Evolutionary conservation across 2,329 filamentous ascomycete genomes (phyloP), one percentile per base, ranked within the genome.

Genomic region (Sarocladium kiliense): DNA sequence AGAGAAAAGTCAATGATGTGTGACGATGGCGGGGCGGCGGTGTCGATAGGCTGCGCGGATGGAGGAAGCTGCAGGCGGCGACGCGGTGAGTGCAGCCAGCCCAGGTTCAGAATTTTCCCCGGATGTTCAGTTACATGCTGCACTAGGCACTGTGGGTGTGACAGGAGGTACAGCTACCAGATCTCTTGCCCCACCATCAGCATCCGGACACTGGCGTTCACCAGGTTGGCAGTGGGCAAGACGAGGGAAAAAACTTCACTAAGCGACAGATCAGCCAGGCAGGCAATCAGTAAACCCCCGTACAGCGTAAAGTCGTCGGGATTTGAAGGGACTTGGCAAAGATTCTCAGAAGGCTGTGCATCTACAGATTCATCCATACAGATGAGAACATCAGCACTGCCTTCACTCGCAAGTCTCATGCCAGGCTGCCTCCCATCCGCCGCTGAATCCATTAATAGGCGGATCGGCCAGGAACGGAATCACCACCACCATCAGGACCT

Each of bases 11-110:
- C 47, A 51, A 51, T 27, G 47, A 51, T 51, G 47, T 51, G 47
- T 51, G 47, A 51, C 47, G 47, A 51, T 51, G 47, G 47, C 47
- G 47, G 47, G 47, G 47, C 47, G 47, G 47, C 36, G 47, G 34
- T 27, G 47, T 27, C 23, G 16, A 23, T 10, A 23, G 10, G 44
- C 25, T 21, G 12, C 7, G 10, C 18, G 36, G 36, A 39, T 10
- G 41, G 19, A 10, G 41, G 18, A n/a, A n/a, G n/a, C n/a, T n/a
- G n/a, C n/a, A n/a, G n/a, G n/a, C n/a, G n/a, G n/a, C 36, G n/a
- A 39, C 36, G 21, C 44, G 12, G 44, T 30, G 25, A 21, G 23
- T 36, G n/a, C 18, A 23, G 27, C 10, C n/a, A 27, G 27, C 7
- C 47, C n/a, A 41, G 37, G 47, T 27, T 51, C 23, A 51, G 18